Base-by-base conservation (phyloP, 805 yeast species). In the Spathaspora arborariae region DNA sequence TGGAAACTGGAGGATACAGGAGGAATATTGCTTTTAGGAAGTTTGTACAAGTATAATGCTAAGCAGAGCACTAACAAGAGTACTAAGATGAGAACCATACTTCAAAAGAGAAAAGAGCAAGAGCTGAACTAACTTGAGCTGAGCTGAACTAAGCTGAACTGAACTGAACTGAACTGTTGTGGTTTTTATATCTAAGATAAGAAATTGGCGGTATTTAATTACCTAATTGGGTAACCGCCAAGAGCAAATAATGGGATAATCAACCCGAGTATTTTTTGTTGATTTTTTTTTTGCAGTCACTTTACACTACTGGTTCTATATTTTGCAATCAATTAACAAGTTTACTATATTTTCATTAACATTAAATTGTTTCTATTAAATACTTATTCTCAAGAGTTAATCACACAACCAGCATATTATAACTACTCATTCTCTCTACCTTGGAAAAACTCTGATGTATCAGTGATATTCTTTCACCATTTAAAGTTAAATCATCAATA, bases 1-100 rank as follows among this genome's bases (percentile, higher is more conserved):
- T 74, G 56, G 49, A 77, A 75, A 45, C 60, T 60, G 2, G 61
- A 48, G 19, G 51, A 54, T 3, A 70, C 70, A 1, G 79, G 60
- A 1, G 45, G 39, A 2, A 57, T 44, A 20, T 24, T 35, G 24
- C 20, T 16, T 30, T 13, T 30, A 13, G 18, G 35, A 30, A n/a
- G 16, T 3, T 30, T 30, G 35, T 30, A 30, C 35, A 15, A 30
- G 35, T 30, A 30, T 13, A 6, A 10, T 13, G 18, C n/a, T 30
- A 30, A 30, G 16, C 35, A 3, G 15, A 30, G 18, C 3, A 13
- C 35, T 13, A 30, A 8, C n/a, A 30, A 13, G 18, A 30, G n/a
- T 13, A 30, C 16, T 15, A 30, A 3, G 2, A 30, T 13, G n/a
- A 6, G 18, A 16, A 30, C 2, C 35, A 30, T 30, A 15, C 18